Percentiles rank a stretch among this genome's conserved stretches.
Evolutionary conservation across 148 eudicot species (phyloP).

Genomic region (Nepenthes mirabilis): DNA sequence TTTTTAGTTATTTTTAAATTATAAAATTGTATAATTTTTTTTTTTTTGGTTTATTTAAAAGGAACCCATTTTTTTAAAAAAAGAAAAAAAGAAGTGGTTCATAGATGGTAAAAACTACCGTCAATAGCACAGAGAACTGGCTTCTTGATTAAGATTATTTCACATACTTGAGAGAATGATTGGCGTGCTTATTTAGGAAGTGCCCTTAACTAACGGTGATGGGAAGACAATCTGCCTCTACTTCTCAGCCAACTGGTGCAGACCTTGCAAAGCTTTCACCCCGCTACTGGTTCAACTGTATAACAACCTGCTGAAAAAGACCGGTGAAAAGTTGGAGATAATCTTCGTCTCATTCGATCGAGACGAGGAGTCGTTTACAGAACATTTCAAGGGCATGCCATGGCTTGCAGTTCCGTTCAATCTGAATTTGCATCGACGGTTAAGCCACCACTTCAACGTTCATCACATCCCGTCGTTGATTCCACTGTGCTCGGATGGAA

Average conservation of each 20-base stretch:
- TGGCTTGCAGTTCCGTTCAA: slow-evolving; percentile 47
- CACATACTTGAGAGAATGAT: not conserved
- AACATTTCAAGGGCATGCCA: slow-evolving; percentile 37
- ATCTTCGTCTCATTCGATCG: slow-evolving; percentile 40
- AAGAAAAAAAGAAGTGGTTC: too few relatives aligned
- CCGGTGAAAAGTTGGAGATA: slow-evolving; percentile 31
- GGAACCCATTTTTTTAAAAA: too few relatives aligned
- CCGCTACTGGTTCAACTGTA: slow-evolving; percentile 32
- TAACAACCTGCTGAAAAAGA: slow-evolving; percentile 13
- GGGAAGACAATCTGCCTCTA: slow-evolving; percentile 36
- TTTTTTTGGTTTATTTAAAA: too few relatives aligned
- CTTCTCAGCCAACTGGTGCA: slow-evolving; percentile 51
- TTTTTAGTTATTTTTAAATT: too few relatives aligned
- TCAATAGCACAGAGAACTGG: not conserved
- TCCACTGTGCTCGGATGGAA: slow-evolving; percentile 23
- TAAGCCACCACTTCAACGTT: slow-evolving; percentile 24
- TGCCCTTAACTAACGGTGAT: slow-evolving; percentile 19
- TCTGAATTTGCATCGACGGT: slow-evolving; percentile 10
- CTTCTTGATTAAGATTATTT: slow-evolving; percentile 1
- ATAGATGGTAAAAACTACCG: too few relatives aligned
- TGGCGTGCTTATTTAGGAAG: slow-evolving; percentile 6
- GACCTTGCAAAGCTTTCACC: slow-evolving; percentile 38
- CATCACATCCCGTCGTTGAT: slow-evolving; percentile 33
- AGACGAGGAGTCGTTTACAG: slow-evolving; percentile 29
- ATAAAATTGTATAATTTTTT: too few relatives aligned